A percentile compares a stretch with the other conserved stretches of the same genome.
phyloP scores from a whole-genome alignment of 306 rosid genomes.

The Cucumis sativus region Cucumber_9930_V3 NC_026660.2:22600501-22601000 shows the following conservation, averaged over 20 bases:
- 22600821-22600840: not conserved
- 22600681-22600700: slow-evolving; percentile 29
- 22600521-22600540: slow-evolving; percentile 9
- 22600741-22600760: slow-evolving; percentile 37
- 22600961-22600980: not conserved
- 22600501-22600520: slow-evolving; percentile 27
- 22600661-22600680: slow-evolving; percentile 33
- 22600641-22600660: slow-evolving; percentile 49
- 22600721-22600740: slow-evolving; percentile 34
- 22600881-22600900: not conserved
- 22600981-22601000: not conserved
- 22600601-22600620: slow-evolving; percentile 15
- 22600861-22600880: not conserved
- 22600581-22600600: slow-evolving; percentile 6
- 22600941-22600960: not conserved
- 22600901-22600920: not conserved
- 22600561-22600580: slow-evolving; percentile 31
- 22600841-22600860: not conserved
- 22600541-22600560: slow-evolving; percentile 10
- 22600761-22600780: slow-evolving; percentile 65
- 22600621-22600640: slow-evolving; percentile 19
- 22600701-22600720: slow-evolving; percentile 49
- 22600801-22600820: not conserved
- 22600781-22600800: slow-evolving; percentile 45
- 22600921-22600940: not conserved